Evolutionary conservation across 2,329 filamentous ascomycete species (phyloP).

Genomic region (Pezizomycotina sp.): DNA sequence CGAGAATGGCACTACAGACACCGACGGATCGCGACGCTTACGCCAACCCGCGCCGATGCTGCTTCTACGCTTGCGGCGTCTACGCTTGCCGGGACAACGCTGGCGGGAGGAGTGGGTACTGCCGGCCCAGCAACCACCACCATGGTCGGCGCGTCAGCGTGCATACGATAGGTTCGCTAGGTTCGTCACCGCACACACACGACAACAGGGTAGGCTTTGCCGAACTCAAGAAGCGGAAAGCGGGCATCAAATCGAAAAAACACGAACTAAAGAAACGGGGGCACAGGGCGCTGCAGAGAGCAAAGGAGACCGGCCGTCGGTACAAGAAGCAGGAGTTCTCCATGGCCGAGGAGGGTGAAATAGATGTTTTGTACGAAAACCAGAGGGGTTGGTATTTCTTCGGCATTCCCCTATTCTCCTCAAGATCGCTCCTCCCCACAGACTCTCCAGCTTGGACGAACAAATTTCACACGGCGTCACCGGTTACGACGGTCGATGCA

Average conservation of each 20-base stretch:
- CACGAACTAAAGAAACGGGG: constrained; percentile 13
- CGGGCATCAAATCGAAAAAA: constrained; percentile 10
- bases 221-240: constrained; percentile 6
- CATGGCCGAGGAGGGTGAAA: constrained; percentile 31
- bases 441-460: constrained; percentile 85
- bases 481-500: constrained; percentile 63
- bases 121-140: constrained; percentile 9
- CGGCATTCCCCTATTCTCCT: constrained; percentile 76
- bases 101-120: constrained; percentile 13
- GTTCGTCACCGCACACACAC: constrained; percentile 10
- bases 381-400: constrained; percentile 82
- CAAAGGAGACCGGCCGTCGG: constrained; percentile 8
- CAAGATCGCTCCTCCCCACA: constrained; percentile 64
- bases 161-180: constrained; percentile 5
- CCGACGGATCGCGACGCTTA: constrained; percentile 8
- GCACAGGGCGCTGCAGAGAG: constrained; percentile 9
- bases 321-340: constrained; percentile 19
- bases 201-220: constrained; percentile 2
- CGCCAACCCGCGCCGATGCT: neutral
- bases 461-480: constrained; percentile 37
- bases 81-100: constrained; percentile 13
- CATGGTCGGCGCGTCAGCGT: constrained; percentile 7
- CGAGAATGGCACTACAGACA: constrained; percentile 13
- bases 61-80: constrained; percentile 9
- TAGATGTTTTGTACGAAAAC: constrained; percentile 91